phyloP scores from a whole-genome alignment of 257 asterid species.

The Asclepias syriaca region DNA sequence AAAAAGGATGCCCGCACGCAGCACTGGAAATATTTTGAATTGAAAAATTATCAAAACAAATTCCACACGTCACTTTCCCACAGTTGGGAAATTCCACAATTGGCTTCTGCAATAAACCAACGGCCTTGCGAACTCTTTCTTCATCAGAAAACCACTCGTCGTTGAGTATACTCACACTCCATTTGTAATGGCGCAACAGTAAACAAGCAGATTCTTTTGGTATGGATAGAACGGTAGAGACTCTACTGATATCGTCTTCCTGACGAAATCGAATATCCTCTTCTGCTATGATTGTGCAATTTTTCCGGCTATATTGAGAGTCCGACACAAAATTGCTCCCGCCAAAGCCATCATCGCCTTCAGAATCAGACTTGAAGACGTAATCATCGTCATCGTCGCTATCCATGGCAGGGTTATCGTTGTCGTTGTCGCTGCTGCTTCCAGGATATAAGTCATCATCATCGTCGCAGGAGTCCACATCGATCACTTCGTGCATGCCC shows the following conservation, averaged over 20 bases:
- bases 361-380: conserved; percentile 8
- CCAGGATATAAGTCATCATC: conserved; percentile 5
- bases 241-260: conserved; percentile 17
- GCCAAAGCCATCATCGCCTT: not conserved
- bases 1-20: conserved; percentile 76
- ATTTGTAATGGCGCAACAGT: conserved; percentile 21
- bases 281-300: conserved; percentile 12
- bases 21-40: conserved; percentile 36
- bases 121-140: conserved; percentile 36
- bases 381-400: not conserved
- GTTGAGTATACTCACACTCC: conserved; percentile 26
- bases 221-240: conserved; percentile 25
- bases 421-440: not conserved
- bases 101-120: conserved; percentile 63
- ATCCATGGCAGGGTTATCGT: not conserved
- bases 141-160: conserved; percentile 36
- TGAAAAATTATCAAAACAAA: conserved; percentile 66
- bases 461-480: conserved; percentile 12
- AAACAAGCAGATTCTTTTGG: conserved; percentile 19
- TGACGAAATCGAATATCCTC: conserved; percentile 28
- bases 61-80: conserved; percentile 71
- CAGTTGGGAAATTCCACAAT: conserved; percentile 26
- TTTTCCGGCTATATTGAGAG: conserved; percentile 2
- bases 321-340: not conserved
- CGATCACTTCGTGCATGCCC: conserved; percentile 7